phyloP scores from a whole-genome alignment of 2,329 filamentous ascomycete genomes.

The Nothophaeocryptopus gaeumannii region DNA sequence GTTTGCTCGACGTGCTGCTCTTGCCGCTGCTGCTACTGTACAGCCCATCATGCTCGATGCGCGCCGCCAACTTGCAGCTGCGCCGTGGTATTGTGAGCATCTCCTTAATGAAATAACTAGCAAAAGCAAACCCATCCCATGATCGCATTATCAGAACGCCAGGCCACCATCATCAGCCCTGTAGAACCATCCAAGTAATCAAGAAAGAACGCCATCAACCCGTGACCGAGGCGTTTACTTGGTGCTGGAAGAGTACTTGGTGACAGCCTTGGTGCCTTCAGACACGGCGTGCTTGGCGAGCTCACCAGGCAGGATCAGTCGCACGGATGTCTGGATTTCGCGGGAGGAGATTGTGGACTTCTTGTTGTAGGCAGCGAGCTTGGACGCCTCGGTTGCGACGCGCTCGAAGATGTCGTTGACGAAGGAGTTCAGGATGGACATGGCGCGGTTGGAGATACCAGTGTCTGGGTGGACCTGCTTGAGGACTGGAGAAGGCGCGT shows the following conservation, averaged over 20 bases:
- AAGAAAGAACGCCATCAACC: slow-evolving; percentile 45
- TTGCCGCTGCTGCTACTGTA: slow-evolving; percentile 35
- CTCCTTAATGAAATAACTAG: slow-evolving; percentile 25
- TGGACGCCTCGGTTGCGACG: slow-evolving; percentile 96
- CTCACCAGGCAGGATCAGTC: slow-evolving; percentile 96
- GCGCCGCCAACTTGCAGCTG: slow-evolving; percentile 23
- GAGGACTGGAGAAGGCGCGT: slow-evolving; percentile 66
- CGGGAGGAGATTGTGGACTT: slow-evolving; percentile 99
- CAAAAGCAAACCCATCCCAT: slow-evolving; percentile 45
- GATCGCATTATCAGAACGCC: slow-evolving; percentile 51
- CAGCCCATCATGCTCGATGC: slow-evolving; percentile 28
- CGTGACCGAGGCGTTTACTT: slow-evolving; percentile 67
- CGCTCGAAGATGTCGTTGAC: slow-evolving; percentile 99
- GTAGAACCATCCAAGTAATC: slow-evolving; percentile 16
- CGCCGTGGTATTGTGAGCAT: slow-evolving; percentile 32
- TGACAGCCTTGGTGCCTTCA: slow-evolving; percentile 99
- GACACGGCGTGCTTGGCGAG: slow-evolving; percentile 99
- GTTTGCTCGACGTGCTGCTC: slow-evolving; percentile 27
- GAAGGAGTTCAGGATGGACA: slow-evolving; percentile 99
- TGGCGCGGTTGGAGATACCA: slow-evolving; percentile 99
- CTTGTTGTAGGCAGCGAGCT: slow-evolving; percentile 99
- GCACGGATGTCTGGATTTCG: slow-evolving; percentile 98
- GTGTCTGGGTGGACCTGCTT: slow-evolving; percentile 99
- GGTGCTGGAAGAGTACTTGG: slow-evolving; percentile 99
- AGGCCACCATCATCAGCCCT: slow-evolving; percentile 42